Conservation (phyloP, 441 rosid species). For the Geranium incanum region DNA sequence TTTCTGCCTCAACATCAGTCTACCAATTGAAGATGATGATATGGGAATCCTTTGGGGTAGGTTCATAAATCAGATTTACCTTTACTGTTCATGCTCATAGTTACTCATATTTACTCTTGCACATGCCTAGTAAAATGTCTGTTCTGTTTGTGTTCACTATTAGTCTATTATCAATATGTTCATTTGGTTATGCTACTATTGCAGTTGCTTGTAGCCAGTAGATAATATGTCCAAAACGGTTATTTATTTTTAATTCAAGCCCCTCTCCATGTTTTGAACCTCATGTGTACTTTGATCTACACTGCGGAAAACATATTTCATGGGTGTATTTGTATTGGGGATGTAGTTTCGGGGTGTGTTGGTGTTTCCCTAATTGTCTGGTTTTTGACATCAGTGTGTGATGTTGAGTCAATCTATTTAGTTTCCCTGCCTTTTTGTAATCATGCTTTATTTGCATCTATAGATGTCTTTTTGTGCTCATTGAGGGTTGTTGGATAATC, state of each 20-base stretch:
- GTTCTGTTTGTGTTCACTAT: neutral
- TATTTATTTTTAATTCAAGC: neutral
- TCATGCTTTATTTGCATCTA: neutral
- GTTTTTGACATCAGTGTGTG: neutral
- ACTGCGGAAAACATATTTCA: neutral
- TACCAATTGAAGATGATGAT: constrained; percentile 98
- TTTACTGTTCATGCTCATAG: neutral
- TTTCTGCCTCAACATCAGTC: constrained; percentile 80
- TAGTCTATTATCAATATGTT: neutral
- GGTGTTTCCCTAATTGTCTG: neutral
- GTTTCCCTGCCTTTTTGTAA: neutral
- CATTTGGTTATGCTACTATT: neutral
- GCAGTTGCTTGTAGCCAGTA: constrained; percentile 4
- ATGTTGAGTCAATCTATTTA: neutral
- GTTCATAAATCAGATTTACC: constrained; percentile 14
- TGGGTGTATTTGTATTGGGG: neutral
- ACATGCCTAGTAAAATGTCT: neutral
- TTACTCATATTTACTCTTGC: neutral
- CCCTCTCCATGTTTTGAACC: constrained; percentile 1
- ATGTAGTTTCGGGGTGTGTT: neutral
- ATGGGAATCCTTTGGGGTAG: constrained; percentile 98
- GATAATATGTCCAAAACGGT: neutral
- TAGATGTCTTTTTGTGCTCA: neutral
- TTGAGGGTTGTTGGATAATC: constrained; percentile 13
- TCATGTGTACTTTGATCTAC: neutral